Evolutionary conservation across 768 basidiomycete genomes (phyloP).

Genomic region (Pleurotus eryngii): DNA sequence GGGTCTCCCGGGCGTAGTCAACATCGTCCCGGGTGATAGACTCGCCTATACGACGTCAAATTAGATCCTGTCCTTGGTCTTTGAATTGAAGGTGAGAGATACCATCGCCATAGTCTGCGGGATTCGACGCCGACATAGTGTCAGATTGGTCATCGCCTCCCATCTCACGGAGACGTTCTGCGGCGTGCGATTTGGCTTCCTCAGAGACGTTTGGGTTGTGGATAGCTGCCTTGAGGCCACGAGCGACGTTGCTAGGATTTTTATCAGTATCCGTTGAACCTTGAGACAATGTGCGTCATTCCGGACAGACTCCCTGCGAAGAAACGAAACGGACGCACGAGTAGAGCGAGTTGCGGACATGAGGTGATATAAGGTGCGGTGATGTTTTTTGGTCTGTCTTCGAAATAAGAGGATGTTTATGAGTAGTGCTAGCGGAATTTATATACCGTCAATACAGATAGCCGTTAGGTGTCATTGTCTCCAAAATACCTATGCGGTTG

Average conservation of each 20-base stretch:
- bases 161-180: constrained; percentile 34
- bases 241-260: constrained; percentile 45
- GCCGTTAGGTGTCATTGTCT: too few species aligned
- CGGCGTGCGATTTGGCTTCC: constrained; percentile 47
- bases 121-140: background rate
- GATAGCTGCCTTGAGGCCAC: constrained; percentile 53
- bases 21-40: constrained; percentile 48
- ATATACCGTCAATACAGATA: too few species aligned
- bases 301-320: too few species aligned
- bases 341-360: too few species aligned
- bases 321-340: too few species aligned
- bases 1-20: constrained; percentile 49
- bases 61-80: too few species aligned
- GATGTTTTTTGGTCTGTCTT: too few species aligned
- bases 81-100: constrained; percentile 12
- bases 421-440: too few species aligned
- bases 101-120: constrained; percentile 39
- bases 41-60: constrained; percentile 28
- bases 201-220: constrained; percentile 53
- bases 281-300: too few species aligned
- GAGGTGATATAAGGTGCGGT: too few species aligned
- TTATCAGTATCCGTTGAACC: constrained; percentile 21
- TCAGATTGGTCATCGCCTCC: background rate
- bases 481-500: too few species aligned
- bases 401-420: too few species aligned